These are phyloP conservation scores for Saussurea involucrata DNA, from an alignment of 129 eudicot genomes.

Conservation along the genomic window DNA sequence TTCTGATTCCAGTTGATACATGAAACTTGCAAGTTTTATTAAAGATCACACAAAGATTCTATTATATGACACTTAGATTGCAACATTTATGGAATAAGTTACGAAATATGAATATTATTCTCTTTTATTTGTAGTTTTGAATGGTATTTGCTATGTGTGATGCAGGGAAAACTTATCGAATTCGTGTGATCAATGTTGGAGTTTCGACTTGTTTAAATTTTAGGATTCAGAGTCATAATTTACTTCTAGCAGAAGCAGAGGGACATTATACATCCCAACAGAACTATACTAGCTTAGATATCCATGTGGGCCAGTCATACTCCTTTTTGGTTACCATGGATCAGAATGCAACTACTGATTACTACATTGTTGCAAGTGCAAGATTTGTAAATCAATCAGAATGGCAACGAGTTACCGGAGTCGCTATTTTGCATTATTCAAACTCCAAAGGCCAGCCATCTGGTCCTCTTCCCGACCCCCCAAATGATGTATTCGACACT, in stretches of 20 bases:
- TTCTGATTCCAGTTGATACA: neutral
- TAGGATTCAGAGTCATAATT: conserved; percentile 73
- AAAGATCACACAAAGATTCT: neutral
- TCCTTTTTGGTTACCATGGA: conserved; percentile 97
- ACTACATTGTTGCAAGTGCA: conserved; percentile 95
- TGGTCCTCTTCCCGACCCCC: conserved; percentile 97
- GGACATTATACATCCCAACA: conserved; percentile 82
- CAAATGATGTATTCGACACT: conserved; percentile 56
- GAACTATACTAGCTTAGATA: conserved; percentile 73
- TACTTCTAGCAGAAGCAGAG: conserved; percentile 87
- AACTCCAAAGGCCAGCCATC: conserved; percentile 76
- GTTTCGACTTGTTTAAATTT: conserved; percentile 83
- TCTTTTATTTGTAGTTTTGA: neutral
- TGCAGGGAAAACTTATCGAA: conserved; percentile 87
- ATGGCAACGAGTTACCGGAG: conserved; percentile 93
- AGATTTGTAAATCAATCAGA: conserved; percentile 80
- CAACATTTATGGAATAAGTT: neutral
- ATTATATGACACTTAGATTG: neutral
- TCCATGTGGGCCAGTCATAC: conserved; percentile 96
- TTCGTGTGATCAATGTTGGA: conserved; percentile 91
- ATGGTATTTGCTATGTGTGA: neutral
- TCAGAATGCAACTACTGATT: conserved; percentile 91
- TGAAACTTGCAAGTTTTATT: neutral
- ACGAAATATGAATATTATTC: neutral
- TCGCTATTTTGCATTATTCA: conserved; percentile 80